Percentiles rank a stretch among this genome's conserved stretches.
Evolutionary conservation across 129 eudicot genomes (phyloP).

Genomic region (Cynara cardunculus): DNA sequence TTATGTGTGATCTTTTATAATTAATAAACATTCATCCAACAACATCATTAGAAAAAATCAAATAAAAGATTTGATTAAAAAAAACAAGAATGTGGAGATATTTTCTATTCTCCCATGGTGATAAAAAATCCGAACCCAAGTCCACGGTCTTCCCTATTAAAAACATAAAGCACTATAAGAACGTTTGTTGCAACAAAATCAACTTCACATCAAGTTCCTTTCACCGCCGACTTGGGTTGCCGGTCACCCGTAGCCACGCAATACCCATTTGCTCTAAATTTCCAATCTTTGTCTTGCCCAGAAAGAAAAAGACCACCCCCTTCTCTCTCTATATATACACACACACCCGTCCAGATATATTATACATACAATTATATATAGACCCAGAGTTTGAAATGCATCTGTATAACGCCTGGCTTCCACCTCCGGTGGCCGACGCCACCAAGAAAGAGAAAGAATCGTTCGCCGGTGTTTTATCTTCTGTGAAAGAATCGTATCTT

Average conservation of each 20-base stretch:
- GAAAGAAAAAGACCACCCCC: constrained; percentile 33
- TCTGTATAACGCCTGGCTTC: constrained; percentile 91
- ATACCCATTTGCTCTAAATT: background rate
- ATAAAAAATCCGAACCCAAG: background rate
- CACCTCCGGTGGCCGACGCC: constrained; percentile 88
- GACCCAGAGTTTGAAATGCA: constrained; percentile 55
- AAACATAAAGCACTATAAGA: background rate
- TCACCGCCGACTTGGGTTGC: constrained; percentile 46
- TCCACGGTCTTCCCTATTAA: background rate
- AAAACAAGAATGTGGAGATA: background rate
- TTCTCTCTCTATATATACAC: constrained; percentile 3
- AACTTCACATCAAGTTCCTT: constrained; percentile 8
- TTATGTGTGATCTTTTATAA: too few species aligned
- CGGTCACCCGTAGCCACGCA: constrained; percentile 36
- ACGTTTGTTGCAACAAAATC: constrained; percentile 6
- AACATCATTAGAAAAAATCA: background rate
- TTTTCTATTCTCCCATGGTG: background rate
- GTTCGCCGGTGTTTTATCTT: constrained; percentile 60
- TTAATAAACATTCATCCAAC: background rate
- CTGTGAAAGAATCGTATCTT: constrained; percentile 58
- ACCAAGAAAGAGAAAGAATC: constrained; percentile 72
- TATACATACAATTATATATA: background rate
- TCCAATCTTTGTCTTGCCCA: constrained; percentile 42
- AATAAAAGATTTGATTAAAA: background rate
- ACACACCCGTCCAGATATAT: background rate